Conservation (phyloP, 1,139 yeast species). For the Taphrina populina region DNA sequence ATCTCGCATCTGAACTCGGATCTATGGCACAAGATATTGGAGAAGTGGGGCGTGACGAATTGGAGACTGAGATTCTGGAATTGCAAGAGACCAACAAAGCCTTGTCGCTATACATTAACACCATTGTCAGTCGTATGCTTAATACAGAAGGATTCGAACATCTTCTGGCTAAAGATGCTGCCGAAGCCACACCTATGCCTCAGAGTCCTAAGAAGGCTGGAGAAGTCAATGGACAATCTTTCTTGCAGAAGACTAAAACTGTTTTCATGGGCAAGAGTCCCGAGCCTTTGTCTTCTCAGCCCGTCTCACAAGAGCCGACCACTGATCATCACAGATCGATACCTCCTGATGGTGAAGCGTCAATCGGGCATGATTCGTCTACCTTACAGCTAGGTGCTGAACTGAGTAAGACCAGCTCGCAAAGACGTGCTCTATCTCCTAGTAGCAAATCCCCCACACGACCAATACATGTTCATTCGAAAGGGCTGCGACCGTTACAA, state of each 20-base stretch:
- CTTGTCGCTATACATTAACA: slow-evolving; percentile 15
- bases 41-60: slow-evolving; percentile 18
- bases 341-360: background rate
- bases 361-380: background rate
- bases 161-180: slow-evolving; percentile 14
- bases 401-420: background rate
- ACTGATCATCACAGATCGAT: background rate
- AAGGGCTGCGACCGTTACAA: slow-evolving; percentile 17
- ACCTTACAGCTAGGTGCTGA: background rate
- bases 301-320: background rate
- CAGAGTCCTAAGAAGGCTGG: background rate
- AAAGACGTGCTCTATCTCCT: background rate
- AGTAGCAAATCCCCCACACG: background rate
- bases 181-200: background rate
- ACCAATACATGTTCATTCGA: background rate
- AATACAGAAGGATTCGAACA: slow-evolving; percentile 24
- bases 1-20: slow-evolving; percentile 17
- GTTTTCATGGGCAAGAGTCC: slow-evolving; percentile 1
- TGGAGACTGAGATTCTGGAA: slow-evolving; percentile 14
- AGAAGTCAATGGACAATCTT: background rate
- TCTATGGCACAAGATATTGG: slow-evolving; percentile 3
- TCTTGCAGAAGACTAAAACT: slow-evolving; percentile 15
- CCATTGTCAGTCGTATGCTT: slow-evolving; percentile 24
- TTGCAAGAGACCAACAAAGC: slow-evolving; percentile 29
- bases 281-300: background rate